Percentiles rank a stretch among this genome's conserved stretches.
Conservation (phyloP, 2,329 filamentous ascomycete species). For the Dissoconium aciculare region DNA sequence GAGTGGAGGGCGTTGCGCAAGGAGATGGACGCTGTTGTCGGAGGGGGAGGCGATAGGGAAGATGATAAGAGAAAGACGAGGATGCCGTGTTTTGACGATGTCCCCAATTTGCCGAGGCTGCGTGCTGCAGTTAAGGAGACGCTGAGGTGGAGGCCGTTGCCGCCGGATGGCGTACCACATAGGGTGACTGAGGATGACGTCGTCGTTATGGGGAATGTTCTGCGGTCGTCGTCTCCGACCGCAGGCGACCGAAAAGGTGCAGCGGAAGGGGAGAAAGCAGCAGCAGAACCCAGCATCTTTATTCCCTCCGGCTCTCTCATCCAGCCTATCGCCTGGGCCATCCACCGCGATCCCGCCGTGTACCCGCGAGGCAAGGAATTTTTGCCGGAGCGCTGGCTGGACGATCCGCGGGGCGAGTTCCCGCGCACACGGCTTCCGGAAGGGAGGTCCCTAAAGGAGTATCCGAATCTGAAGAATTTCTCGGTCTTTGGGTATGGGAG, state of each 20-base stretch:
- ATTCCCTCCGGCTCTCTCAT: constrained; percentile 41
- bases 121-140: constrained; percentile 30
- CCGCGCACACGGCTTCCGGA: constrained; percentile 36
- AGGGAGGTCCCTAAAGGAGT: constrained; percentile 37
- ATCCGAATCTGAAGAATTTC: constrained; percentile 39
- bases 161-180: constrained; percentile 37
- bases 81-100: constrained; percentile 24
- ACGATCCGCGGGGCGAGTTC: no score
- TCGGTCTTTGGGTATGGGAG: constrained; percentile 42
- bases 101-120: constrained; percentile 25
- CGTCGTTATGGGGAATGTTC: constrained; percentile 39
- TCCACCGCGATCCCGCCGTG: constrained; percentile 36
- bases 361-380: constrained; percentile 39
- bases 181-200: constrained; percentile 39
- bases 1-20: constrained; percentile 15
- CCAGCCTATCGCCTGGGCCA: constrained; percentile 34
- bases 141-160: constrained; percentile 32
- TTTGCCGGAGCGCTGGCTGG: constrained; percentile 40
- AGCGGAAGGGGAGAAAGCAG: no score
- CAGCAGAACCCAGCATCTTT: no score
- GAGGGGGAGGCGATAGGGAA: no score
- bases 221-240: no score
- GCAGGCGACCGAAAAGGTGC: no score
- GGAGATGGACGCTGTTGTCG: constrained; percentile 26
- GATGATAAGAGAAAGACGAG: no score